A percentile compares a stretch with the other conserved stretches of the same genome.
Conservation (phyloP, 805 yeast genomes). For the Maudiozyma bulderi region DNA sequence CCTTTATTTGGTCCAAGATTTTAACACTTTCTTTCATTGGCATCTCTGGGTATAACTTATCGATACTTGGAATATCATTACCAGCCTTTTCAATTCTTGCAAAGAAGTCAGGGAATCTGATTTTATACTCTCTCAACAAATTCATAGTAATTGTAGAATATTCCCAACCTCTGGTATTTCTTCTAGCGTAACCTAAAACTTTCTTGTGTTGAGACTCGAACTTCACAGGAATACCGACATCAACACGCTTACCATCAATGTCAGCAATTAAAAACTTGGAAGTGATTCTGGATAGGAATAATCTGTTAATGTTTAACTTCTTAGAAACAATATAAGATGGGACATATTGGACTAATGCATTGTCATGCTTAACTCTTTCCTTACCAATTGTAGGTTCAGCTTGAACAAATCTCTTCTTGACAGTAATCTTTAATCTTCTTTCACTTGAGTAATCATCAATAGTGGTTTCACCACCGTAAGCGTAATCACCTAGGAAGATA, state of each 20-base stretch:
- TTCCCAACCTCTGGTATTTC: slow-evolving; percentile 64
- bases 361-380: slow-evolving; percentile 49
- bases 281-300: slow-evolving; percentile 68
- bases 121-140: slow-evolving; percentile 51
- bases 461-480: slow-evolving; percentile 73
- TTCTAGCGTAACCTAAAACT: slow-evolving; percentile 79
- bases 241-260: slow-evolving; percentile 41
- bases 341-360: slow-evolving; percentile 44
- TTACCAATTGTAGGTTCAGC: slow-evolving; percentile 60
- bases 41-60: slow-evolving; percentile 31
- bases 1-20: slow-evolving; percentile 23
- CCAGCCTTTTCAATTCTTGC: slow-evolving; percentile 27
- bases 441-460: slow-evolving; percentile 50
- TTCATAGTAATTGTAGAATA: slow-evolving; percentile 66
- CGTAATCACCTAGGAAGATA: slow-evolving; percentile 74
- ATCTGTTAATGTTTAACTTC: slow-evolving; percentile 45
- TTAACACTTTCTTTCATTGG: slow-evolving; percentile 21
- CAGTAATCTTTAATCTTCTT: slow-evolving; percentile 40
- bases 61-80: slow-evolving; percentile 21
- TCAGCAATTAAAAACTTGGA: slow-evolving; percentile 58
- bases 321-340: slow-evolving; percentile 59
- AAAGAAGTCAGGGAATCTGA: slow-evolving; percentile 55
- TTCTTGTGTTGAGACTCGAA: slow-evolving; percentile 70
- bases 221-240: slow-evolving; percentile 78
- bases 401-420: slow-evolving; percentile 38